Evolutionary conservation across 2,329 filamentous ascomycete species (phyloP).

Genomic region (Herpotrichia juniperi): DNA sequence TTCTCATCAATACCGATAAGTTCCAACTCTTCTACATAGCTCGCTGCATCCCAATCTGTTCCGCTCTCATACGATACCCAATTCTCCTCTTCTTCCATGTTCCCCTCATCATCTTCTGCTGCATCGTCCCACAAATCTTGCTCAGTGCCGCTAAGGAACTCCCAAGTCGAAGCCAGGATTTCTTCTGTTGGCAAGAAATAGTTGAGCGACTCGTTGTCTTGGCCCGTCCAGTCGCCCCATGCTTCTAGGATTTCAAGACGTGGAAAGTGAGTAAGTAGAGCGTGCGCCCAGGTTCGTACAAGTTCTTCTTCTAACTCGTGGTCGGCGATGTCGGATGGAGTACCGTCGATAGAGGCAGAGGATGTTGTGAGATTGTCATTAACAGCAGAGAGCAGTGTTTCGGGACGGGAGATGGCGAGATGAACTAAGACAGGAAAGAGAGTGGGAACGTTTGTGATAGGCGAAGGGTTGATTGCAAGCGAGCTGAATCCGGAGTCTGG

Average conservation of each 20-base stretch:
- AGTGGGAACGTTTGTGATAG: conserved; percentile 5
- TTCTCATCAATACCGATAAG: conserved; percentile 5
- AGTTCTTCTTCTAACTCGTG: conserved; percentile 31
- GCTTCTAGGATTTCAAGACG: conserved; percentile 38
- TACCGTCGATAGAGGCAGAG: conserved; percentile 11
- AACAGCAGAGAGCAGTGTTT: conserved; percentile 28
- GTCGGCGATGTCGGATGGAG: conserved; percentile 15
- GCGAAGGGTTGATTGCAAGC: not conserved
- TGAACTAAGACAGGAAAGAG: conserved; percentile 33
- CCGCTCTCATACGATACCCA: conserved; percentile 19
- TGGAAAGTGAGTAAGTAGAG: conserved; percentile 34
- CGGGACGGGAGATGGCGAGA: conserved; percentile 35
- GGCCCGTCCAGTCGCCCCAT: conserved; percentile 38
- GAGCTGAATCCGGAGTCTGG: not conserved
- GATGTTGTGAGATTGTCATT: conserved; percentile 21
- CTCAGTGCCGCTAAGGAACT: conserved; percentile 40
- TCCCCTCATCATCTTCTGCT: conserved; percentile 25
- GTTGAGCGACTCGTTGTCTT: conserved; percentile 34
- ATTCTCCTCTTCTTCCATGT: conserved; percentile 20
- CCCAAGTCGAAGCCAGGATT: conserved; percentile 37
- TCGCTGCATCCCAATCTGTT: conserved; percentile 30
- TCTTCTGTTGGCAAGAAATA: conserved; percentile 41
- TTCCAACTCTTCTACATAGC: conserved; percentile 20
- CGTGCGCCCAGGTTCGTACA: conserved; percentile 33
- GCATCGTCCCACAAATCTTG: conserved; percentile 43